Evolutionary conservation across 805 yeast species (phyloP).

Genomic region (Kodamaea nitidulidarum): DNA sequence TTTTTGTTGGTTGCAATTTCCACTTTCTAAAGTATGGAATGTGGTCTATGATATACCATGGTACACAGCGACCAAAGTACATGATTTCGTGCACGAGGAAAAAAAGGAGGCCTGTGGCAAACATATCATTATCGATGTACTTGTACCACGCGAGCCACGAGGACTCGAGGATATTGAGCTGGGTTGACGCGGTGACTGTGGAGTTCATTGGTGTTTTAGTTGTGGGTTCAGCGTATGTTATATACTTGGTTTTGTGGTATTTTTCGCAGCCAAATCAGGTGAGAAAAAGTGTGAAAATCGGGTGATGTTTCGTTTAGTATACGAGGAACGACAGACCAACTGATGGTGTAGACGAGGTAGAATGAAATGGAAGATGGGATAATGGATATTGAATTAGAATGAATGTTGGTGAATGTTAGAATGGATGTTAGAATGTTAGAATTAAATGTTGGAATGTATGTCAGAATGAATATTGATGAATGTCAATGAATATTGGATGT

Average conservation of each 20-base stretch:
- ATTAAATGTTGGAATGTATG: too few relatives aligned
- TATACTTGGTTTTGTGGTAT: conserved; percentile 1
- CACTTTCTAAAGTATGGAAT: conserved; percentile 49
- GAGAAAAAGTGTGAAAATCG: background rate
- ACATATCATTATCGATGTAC: conserved; percentile 49
- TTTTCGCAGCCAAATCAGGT: conserved; percentile 4
- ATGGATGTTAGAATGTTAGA: too few relatives aligned
- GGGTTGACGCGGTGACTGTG: conserved; percentile 15
- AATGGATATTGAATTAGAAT: too few relatives aligned
- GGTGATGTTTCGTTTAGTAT: background rate
- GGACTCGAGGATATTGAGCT: conserved; percentile 21
- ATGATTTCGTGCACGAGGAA: conserved; percentile 53
- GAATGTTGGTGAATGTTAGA: too few relatives aligned
- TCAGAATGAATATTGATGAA: too few relatives aligned
- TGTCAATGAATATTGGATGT: too few relatives aligned
- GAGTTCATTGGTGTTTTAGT: conserved; percentile 13
- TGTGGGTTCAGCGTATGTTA: background rate
- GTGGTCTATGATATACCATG: conserved; percentile 54
- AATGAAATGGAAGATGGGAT: too few relatives aligned
- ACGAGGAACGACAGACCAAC: background rate
- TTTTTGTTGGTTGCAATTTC: conserved; percentile 51
- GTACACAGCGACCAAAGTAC: conserved; percentile 56
- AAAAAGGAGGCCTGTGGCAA: conserved; percentile 56
- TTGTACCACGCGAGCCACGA: conserved; percentile 55
- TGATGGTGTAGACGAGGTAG: background rate